Base-by-base conservation (phyloP, 495 filamentous ascomycete genomes). In the Aspergillus heteromorphus region DNA sequence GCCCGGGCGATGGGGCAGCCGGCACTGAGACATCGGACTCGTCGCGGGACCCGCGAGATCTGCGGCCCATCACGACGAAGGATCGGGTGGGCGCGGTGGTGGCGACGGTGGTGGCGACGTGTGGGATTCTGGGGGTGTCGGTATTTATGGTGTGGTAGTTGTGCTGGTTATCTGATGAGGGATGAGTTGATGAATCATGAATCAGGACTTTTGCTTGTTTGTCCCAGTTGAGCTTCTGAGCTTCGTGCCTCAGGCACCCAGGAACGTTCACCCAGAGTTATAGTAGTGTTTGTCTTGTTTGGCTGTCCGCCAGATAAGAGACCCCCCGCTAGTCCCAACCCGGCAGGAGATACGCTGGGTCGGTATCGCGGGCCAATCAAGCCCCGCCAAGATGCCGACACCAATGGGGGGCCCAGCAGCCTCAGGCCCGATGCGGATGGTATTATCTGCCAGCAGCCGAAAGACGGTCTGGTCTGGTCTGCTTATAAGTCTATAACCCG, bases 11-110 rank as follows among this genome's bases (percentile, higher is more conserved):
- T 63, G 76, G 83, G 0, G 65, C 66, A 2, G 84, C 84, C n/a
- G 86, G 87, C 5, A 48, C 20, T 11, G 48, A 23, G 7, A 40
- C 17, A 0, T 49, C 47, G 2, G 48, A 49, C 45, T 19, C 34
- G 25, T 48, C 49, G 13, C 48, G 45, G 20, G 50, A 43, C 16
- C 57, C 55, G 43, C 53, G 55, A 21, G 36, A 41, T 0, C 51
- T 51, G 19, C 49, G 62, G 14, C 25, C 49, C 4, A 74, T 85
- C 29, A 78, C 74, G 0, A 66, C 66, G 11, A 76, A 65, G 4
- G 84, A 87, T 60, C 76, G 72, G 53, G 81, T 78, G 11, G 87
- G 83, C 7, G 86, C 86, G 1, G 76, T 71, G 0, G 75, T 89
- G 31, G 54, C 85, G 57, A 88, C 85, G 11, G 65, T 78, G 34